Percentiles rank a stretch among this genome's conserved stretches.
These are phyloP conservation scores for Lepiota subincarnata DNA, from an alignment of 768 basidiomycete genomes.

Conservation along the genomic window DNA sequence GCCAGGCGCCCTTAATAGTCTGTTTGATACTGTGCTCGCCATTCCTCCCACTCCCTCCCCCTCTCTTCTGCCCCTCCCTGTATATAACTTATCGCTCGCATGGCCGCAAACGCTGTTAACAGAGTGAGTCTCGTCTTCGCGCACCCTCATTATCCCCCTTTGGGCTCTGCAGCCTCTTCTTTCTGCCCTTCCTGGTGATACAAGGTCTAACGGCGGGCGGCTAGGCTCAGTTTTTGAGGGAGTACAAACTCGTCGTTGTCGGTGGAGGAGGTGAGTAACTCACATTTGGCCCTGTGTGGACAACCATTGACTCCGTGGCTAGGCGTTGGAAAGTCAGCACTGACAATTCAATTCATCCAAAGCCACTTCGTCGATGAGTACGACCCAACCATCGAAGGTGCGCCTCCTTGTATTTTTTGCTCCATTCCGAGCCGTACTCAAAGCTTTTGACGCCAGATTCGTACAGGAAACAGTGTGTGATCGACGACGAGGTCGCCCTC, in stretches of 20 bases:
- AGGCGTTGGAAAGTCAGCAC: slow-evolving; percentile 71
- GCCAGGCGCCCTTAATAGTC: background rate
- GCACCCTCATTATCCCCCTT: slow-evolving; percentile 3
- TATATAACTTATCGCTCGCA: slow-evolving; percentile 1
- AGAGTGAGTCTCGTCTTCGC: slow-evolving; percentile 11
- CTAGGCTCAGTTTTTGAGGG: slow-evolving; percentile 86
- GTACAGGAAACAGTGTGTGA: slow-evolving; percentile 94
- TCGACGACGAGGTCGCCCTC: slow-evolving; percentile 98
- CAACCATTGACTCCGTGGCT: background rate
- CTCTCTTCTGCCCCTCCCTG: slow-evolving; percentile 13
- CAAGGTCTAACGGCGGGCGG: slow-evolving; percentile 12
- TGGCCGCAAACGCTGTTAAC: slow-evolving; percentile 10
- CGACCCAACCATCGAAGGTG: slow-evolving; percentile 94
- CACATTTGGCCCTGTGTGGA: slow-evolving; percentile 2
- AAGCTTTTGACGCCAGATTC: slow-evolving; percentile 56
- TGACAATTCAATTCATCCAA: slow-evolving; percentile 99
- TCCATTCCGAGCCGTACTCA: slow-evolving; percentile 5
- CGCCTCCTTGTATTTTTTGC: slow-evolving; percentile 14
- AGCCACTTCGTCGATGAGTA: slow-evolving; percentile 90
- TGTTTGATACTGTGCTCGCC: slow-evolving; percentile 12
- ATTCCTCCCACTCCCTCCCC: slow-evolving; percentile 4
- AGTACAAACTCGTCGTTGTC: slow-evolving; percentile 98
- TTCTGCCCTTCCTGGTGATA: background rate
- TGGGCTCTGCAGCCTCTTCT: slow-evolving; percentile 3
- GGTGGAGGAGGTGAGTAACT: slow-evolving; percentile 80